phyloP scores from a whole-genome alignment of 179 eudicot genomes.

The Pouteria campechiana region DNA sequence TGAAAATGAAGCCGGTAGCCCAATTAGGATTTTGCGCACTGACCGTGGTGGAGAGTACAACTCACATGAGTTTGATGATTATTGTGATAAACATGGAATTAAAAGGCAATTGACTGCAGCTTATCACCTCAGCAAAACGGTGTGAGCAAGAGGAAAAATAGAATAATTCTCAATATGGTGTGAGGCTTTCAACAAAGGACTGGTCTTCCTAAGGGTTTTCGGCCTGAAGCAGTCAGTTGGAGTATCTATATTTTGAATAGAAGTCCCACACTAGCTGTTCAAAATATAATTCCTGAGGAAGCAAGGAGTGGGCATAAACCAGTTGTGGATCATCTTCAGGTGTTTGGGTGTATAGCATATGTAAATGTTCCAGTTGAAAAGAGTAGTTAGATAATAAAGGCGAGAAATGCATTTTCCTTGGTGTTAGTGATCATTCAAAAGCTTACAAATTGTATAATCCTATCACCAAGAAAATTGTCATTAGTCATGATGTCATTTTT shows the following conservation, averaged over 20 bases:
- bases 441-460: slow-evolving; percentile 6
- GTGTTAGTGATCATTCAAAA: slow-evolving; percentile 6
- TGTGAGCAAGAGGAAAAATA: not conserved
- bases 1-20: not conserved
- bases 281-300: slow-evolving; percentile 3
- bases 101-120: not conserved
- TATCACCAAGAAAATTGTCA: slow-evolving; percentile 1
- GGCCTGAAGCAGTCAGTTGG: slow-evolving; percentile 1
- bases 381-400: slow-evolving; percentile 2
- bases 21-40: not conserved
- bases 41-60: slow-evolving; percentile 5
- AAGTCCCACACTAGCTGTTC: slow-evolving; percentile 3
- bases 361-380: not conserved
- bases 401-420: slow-evolving; percentile 2
- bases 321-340: not conserved
- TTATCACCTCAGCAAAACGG: slow-evolving; percentile 4
- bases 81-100: slow-evolving; percentile 3
- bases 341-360: slow-evolving; percentile 5
- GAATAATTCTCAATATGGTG: not conserved
- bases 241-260: slow-evolving; percentile 1
- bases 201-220: not conserved
- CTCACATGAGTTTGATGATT: slow-evolving; percentile 3
- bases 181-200: not conserved
- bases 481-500: slow-evolving; percentile 8
- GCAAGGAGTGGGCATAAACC: slow-evolving; percentile 5